Evolutionary conservation across 1,139 yeast genomes (phyloP).

Genomic region (Sugiyamaella japonica): DNA sequence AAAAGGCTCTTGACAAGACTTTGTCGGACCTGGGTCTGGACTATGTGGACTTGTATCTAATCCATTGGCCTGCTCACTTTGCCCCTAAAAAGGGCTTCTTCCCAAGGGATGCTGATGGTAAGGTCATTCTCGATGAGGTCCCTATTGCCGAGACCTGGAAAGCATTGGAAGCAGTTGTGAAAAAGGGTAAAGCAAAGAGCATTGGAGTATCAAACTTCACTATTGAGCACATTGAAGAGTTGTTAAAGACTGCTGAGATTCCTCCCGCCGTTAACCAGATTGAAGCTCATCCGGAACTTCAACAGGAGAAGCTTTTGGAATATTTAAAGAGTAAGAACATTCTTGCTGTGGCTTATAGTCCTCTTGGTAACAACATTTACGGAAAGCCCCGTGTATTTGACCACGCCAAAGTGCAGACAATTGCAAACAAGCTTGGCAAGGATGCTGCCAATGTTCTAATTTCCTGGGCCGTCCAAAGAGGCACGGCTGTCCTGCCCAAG

Average conservation of each 20-base stretch:
- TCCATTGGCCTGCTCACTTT: constrained; percentile 63
- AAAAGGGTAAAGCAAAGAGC: constrained; percentile 62
- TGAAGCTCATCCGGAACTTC: constrained; percentile 88
- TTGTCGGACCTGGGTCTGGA: constrained; percentile 62
- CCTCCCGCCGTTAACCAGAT: constrained; percentile 80
- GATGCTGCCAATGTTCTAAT: constrained; percentile 64
- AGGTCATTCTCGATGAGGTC: constrained; percentile 64
- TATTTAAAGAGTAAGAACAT: constrained; percentile 61
- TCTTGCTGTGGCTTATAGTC: constrained; percentile 77
- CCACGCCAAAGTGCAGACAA: constrained; percentile 33
- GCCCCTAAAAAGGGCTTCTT: constrained; percentile 61
- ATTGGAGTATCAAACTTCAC: constrained; percentile 83
- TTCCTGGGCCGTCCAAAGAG: constrained; percentile 71
- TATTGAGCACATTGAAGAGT: constrained; percentile 69
- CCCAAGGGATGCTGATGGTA: constrained; percentile 71
- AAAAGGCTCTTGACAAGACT: constrained; percentile 55
- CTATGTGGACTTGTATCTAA: constrained; percentile 68
- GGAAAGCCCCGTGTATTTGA: constrained; percentile 31
- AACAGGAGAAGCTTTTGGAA: constrained; percentile 65
- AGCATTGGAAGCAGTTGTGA: constrained; percentile 62
- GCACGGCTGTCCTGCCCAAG: constrained; percentile 69
- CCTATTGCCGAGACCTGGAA: constrained; percentile 76
- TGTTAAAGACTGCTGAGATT: constrained; percentile 67
- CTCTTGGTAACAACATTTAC: constrained; percentile 48
- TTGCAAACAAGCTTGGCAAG: constrained; percentile 57